These are phyloP conservation scores for Truncatella angustata DNA, from an alignment of 2,329 filamentous ascomycete species.

Conservation along the genomic window DNA sequence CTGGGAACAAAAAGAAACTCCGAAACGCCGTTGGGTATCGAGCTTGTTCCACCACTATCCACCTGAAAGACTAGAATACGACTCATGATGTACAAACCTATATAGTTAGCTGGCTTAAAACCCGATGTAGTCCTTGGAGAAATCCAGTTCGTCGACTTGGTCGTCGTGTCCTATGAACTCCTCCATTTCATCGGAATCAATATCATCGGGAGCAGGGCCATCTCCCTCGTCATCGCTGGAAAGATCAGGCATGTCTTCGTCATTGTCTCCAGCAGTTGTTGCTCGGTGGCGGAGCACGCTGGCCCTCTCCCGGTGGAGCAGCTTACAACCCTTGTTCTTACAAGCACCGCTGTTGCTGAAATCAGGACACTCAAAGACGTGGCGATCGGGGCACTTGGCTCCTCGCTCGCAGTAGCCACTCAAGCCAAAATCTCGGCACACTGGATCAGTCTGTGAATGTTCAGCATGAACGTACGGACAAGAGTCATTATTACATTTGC, in stretches of 20 bases:
- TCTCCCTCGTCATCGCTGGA: constrained; percentile 79
- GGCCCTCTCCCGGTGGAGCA: constrained; percentile 85
- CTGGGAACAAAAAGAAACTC: too few species aligned
- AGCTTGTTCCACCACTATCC: not conserved
- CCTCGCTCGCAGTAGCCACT: constrained; percentile 89
- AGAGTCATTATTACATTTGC: constrained; percentile 81
- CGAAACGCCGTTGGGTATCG: constrained; percentile 2
- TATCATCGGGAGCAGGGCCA: constrained; percentile 68
- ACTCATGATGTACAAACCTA: constrained; percentile 13
- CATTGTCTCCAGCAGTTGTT: constrained; percentile 41
- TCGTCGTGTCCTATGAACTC: constrained; percentile 60
- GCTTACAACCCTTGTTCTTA: constrained; percentile 75
- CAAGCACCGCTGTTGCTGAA: constrained; percentile 90
- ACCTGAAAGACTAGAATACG: constrained; percentile 10
- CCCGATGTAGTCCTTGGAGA: constrained; percentile 59
- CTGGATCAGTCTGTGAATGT: constrained; percentile 71
- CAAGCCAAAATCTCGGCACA: constrained; percentile 81
- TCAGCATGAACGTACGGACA: constrained; percentile 87
- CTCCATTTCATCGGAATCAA: constrained; percentile 73
- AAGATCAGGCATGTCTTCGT: constrained; percentile 63
- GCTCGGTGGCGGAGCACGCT: constrained; percentile 74
- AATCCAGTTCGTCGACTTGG: constrained; percentile 51
- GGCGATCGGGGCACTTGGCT: constrained; percentile 71
- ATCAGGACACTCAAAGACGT: constrained; percentile 91
- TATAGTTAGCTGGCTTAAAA: constrained; percentile 35